Evolutionary conservation across 129 eudicot species (phyloP), one percentile per base, ranked within the genome.

Genomic region (Centaurea solstitialis): DNA sequence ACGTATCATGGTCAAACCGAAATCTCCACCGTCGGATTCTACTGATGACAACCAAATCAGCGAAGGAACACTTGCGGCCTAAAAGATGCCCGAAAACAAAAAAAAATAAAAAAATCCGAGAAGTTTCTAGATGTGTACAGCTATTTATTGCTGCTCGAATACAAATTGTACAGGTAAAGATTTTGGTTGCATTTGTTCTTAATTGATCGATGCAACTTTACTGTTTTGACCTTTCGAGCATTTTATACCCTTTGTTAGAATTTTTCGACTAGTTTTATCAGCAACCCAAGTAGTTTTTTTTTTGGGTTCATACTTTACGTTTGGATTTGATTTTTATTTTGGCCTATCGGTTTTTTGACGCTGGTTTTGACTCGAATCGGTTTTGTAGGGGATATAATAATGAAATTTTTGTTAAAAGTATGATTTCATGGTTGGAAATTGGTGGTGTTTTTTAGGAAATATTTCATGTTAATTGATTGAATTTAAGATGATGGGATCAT

Each of bases 11-110:
- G 85, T 33, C 73, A 94, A 92, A 85, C 89, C 94, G 6, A 92
- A 94, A 82, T 53, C 91, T 68, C 88, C 64, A 69, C 75, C 86
- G 0, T 39, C 90, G n/a, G 98, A 92, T 75, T 74, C 90, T 80
- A 73, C 84, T 4, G 98, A 92, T 22, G 96, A 87, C 35, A 87
- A 30, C 85, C 94, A 92, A 87, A 40, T 89, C 77, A 59, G 77
- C 26, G 98, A 94, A 87, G 98, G 97, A 83, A 82, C 87, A 4
- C 86, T 94, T 78, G 93, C 93, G 40, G 82, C 90, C 37, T 94
- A 81, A 89, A 79, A 30, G 9, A 74, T 66, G 67, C 76, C 59
- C 1, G 35, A 53, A 68, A 33, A n/a, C n/a, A n/a, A n/a, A n/a
- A n/a, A n/a, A n/a, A n/a, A n/a, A n/a, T n/a, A n/a, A n/a, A 59